Base-by-base conservation (phyloP, 331 rosid genomes). In the Rhamnella rubrinervis region DNA sequence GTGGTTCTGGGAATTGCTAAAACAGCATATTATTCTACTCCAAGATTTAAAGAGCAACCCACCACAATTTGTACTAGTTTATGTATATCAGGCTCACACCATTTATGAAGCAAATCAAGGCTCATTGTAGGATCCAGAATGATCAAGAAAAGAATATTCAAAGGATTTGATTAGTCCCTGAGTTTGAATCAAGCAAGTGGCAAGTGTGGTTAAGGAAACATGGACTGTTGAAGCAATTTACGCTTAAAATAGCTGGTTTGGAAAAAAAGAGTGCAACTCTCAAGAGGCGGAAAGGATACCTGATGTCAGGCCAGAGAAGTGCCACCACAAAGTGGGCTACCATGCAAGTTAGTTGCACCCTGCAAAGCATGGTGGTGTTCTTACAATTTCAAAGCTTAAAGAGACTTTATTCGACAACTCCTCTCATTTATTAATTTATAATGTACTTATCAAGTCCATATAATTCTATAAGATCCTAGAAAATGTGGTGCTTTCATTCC, bases 301-400 rank as follows among this genome's bases (percentile, higher is more conserved):
- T 41, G 79, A 65, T 55, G 56, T 71, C 72, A 65, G 68, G 76
- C 68, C 73, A 81, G 63, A 78, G 76, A 67, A 52, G 47, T 66
- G 83, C 74, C 80, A 79, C 74, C 78, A 71, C 75, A 83, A 55
- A 73, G 70, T 53, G 79, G 69, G 78, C 39, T 67, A 61, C 70
- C 73, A 78, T 78, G 79, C 58, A 76, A 62, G 53, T 66, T 75
- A 60, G 78, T 76, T 55, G 77, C 83, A 74, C 78, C 79, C 71
- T 41, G 72, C 63, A 74, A 76, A 65, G 81, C 77, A 65, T 65
- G 71, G 68, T 11, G 74, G 62, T 68, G 47, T 47, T 74, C 79
- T 66, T 74, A 62, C 78, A 20, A 63, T 26, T 71, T 55, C 76
- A 70, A 79, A 9, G 67, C 77, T 75, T 68, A 61, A 15, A 71